A percentile compares a stretch with the other conserved stretches of the same genome.
These are phyloP conservation scores for Lithospermum erythrorhizon DNA, from an alignment of 257 asterid species.

Conservation along the genomic window DNA sequence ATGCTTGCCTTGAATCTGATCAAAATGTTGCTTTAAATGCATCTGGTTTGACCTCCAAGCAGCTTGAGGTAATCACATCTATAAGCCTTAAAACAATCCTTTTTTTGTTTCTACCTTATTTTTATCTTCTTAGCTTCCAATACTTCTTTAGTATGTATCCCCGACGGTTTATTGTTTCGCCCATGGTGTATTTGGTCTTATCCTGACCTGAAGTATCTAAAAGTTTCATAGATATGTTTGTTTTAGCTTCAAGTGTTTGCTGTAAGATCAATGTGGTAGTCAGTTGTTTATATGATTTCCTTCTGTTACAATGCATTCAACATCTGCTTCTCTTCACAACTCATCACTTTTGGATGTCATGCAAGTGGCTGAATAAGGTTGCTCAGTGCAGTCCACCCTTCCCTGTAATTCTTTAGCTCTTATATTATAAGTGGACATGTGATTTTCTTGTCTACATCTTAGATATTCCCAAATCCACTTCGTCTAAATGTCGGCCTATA, in stretches of 20 bases:
- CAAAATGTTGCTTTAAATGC: slow-evolving; percentile 43
- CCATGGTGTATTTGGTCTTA: neutral
- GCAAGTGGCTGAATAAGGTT: neutral
- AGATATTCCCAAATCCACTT: neutral
- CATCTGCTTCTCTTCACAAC: neutral
- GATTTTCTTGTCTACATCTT: no score
- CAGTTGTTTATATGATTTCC: neutral
- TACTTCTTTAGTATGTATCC: no score
- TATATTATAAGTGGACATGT: no score
- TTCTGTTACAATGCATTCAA: neutral
- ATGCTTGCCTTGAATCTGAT: slow-evolving; percentile 25
- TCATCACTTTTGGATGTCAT: neutral
- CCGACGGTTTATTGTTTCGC: neutral
- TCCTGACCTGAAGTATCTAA: neutral
- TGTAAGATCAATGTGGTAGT: no score
- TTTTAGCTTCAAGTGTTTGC: neutral
- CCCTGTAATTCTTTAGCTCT: neutral
- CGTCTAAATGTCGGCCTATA: neutral
- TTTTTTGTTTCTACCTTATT: neutral
- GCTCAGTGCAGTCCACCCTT: neutral
- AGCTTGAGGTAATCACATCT: slow-evolving; percentile 46
- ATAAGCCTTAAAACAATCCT: neutral
- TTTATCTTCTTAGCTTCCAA: neutral
- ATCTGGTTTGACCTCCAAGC: slow-evolving; percentile 64
- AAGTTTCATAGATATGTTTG: neutral